Conservation (phyloP, 768 basidiomycete species). For the Pleurotus eryngii region DNA sequence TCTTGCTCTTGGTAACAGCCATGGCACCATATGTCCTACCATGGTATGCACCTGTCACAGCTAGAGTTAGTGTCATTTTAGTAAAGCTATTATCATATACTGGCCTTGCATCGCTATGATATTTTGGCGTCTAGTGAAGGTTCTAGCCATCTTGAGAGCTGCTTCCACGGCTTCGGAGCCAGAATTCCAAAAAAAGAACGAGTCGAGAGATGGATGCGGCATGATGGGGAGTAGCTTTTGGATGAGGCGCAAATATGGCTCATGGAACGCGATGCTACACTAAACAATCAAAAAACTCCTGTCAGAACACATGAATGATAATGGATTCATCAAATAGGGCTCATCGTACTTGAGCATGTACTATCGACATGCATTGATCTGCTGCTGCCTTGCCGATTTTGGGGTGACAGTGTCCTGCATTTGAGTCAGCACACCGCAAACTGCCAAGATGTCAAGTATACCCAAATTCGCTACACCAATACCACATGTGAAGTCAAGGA, state of each 20-base stretch:
- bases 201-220: conserved; percentile 88
- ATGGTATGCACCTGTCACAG: conserved; percentile 67
- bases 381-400: conserved; percentile 84
- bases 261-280: conserved; percentile 88
- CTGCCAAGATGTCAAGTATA: conserved; percentile 18
- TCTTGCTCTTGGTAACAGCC: conserved; percentile 93
- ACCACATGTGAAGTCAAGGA: conserved; percentile 86
- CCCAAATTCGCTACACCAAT: conserved; percentile 87
- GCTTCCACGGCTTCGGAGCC: conserved; percentile 93
- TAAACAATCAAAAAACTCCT: conserved; percentile 24
- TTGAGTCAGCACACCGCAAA: not conserved
- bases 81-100: not conserved
- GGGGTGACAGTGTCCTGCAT: conserved; percentile 81
- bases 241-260: conserved; percentile 84
- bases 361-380: conserved; percentile 79
- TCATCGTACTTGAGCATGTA: conserved; percentile 65
- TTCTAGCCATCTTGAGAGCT: conserved; percentile 82
- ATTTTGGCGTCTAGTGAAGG: conserved; percentile 77
- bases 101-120: conserved; percentile 88
- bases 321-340: not conserved
- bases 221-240: conserved; percentile 82
- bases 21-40: conserved; percentile 92
- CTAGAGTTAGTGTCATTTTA: not conserved
- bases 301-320: not conserved
- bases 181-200: conserved; percentile 98